Percentiles rank a stretch among this genome's conserved stretches.
Conservation (phyloP, 2,329 filamentous ascomycete species). For the Fusarium nisikadoi region DNA sequence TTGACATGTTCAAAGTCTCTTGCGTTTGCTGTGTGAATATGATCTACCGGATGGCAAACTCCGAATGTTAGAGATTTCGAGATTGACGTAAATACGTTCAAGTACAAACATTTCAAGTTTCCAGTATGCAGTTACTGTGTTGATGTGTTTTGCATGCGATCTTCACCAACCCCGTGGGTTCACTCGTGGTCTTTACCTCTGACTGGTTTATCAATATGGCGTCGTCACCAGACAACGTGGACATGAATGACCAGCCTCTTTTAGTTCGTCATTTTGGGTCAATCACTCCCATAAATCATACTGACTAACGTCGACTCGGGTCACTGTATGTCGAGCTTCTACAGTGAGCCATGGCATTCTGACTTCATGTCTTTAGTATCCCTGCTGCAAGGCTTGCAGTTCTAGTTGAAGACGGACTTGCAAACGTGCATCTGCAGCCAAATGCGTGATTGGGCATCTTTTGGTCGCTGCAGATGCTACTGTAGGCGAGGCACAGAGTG, state of each 20-base stretch:
- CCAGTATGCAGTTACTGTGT: conserved; percentile 15
- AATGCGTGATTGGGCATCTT: conserved; percentile 27
- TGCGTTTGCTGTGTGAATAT: conserved; percentile 7
- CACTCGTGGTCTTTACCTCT: conserved; percentile 15
- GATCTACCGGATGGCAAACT: conserved; percentile 25
- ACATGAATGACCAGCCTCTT: conserved; percentile 32
- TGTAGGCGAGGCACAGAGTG: conserved; percentile 21
- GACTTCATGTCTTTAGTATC: conserved; percentile 22
- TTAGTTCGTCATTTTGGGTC: background rate
- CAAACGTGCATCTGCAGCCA: conserved; percentile 27
- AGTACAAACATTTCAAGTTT: conserved; percentile 16
- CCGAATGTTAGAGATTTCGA: background rate
- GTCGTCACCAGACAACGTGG: conserved; percentile 38
- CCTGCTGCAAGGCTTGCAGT: conserved; percentile 29
- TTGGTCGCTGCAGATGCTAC: conserved; percentile 12
- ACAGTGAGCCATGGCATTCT: conserved; percentile 18
- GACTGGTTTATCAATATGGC: conserved; percentile 24
- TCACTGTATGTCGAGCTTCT: conserved; percentile 9
- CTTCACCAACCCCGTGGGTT: conserved; percentile 30
- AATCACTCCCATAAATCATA: conserved; percentile 6
- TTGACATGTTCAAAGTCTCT: conserved; percentile 10
- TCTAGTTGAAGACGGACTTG: conserved; percentile 22
- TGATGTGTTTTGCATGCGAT: conserved; percentile 20
- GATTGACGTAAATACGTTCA: background rate
- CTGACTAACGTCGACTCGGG: background rate